Evolutionary conservation across 2,329 filamentous ascomycete genomes (phyloP).

Genomic region (Alternaria rosae): DNA sequence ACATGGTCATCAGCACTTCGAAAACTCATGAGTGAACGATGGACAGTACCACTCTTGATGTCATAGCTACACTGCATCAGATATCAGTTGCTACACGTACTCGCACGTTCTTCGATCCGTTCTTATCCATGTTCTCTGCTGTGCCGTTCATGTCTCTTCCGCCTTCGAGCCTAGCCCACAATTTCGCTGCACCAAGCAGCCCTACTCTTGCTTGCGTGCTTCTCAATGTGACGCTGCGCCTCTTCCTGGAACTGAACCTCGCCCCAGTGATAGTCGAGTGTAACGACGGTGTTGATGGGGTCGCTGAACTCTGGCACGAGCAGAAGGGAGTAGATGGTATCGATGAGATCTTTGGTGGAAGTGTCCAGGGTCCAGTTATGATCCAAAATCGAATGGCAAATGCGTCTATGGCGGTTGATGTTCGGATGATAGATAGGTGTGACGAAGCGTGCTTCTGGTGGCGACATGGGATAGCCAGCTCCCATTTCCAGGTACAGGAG

Average conservation of each 20-base stretch:
- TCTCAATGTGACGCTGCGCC: slow-evolving; percentile 34
- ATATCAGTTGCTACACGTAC: neutral
- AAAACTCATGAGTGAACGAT: neutral
- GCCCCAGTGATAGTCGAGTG: slow-evolving; percentile 44
- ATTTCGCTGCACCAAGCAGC: slow-evolving; percentile 34
- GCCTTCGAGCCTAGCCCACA: neutral
- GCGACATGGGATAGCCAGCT: neutral
- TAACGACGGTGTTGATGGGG: slow-evolving; percentile 41
- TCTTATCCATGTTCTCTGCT: neutral
- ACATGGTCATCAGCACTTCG: neutral
- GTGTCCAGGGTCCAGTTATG: slow-evolving; percentile 48
- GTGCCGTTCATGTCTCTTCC: neutral
- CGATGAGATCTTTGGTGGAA: slow-evolving; percentile 40
- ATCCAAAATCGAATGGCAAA: neutral
- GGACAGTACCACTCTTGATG: neutral
- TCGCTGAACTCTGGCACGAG: slow-evolving; percentile 41
- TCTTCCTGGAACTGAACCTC: slow-evolving; percentile 43
- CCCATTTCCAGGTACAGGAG: neutral
- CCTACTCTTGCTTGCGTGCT: slow-evolving; percentile 40
- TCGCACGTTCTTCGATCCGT: neutral
- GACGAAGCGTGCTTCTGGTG: neutral
- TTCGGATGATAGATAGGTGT: neutral
- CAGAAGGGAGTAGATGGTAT: slow-evolving; percentile 47
- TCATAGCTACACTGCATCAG: neutral
- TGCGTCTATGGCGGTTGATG: neutral